Evolutionary conservation across 148 eudicot genomes (phyloP).

Genomic region (Dysphania ambrosioides): DNA sequence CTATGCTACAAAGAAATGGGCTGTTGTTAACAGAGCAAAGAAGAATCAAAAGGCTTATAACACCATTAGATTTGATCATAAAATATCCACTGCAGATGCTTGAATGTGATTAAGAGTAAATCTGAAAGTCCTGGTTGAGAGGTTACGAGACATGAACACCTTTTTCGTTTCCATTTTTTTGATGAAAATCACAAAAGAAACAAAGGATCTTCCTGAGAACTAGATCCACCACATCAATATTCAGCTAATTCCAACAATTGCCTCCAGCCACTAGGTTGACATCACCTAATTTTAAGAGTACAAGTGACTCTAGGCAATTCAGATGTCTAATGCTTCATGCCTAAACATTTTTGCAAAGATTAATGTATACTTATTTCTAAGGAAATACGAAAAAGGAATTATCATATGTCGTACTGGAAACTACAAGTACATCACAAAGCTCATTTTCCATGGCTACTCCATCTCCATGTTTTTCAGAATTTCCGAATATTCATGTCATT

Average conservation of each 20-base stretch:
- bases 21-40: not conserved
- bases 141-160: not conserved
- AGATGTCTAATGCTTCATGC: too few relatives aligned
- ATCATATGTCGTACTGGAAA: not conserved
- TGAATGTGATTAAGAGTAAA: not conserved
- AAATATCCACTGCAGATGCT: not conserved
- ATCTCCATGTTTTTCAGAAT: not conserved
- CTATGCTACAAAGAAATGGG: too few relatives aligned
- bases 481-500: not conserved
- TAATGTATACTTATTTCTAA: not conserved
- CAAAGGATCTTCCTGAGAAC: too few relatives aligned
- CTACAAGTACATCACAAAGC: not conserved
- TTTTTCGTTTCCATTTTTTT: too few relatives aligned
- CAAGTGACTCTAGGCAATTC: not conserved
- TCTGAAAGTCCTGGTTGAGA: too few relatives aligned
- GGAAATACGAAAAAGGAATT: not conserved
- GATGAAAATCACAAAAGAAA: too few relatives aligned
- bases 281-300: not conserved
- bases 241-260: not conserved
- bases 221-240: too few relatives aligned
- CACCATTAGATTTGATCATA: not conserved
- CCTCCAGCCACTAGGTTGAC: not conserved
- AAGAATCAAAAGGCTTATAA: too few relatives aligned
- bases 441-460: not conserved
- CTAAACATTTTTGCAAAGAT: not conserved